phyloP scores from a whole-genome alignment of 164 flowering plant species.

The Vitis vinifera region ASM3070453v1 NC_081816.1:1808001-1808500 shows the following conservation, averaged over 20 bases:
- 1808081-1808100: not conserved
- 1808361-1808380: not conserved
- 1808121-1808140: conserved; percentile 47
- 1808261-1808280: conserved; percentile 85
- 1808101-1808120: conserved; percentile 3
- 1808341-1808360: not conserved
- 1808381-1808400: no score
- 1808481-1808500: no score
- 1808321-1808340: not conserved
- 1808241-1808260: conserved; percentile 78
- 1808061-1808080: no score
- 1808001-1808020: no score
- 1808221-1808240: conserved; percentile 67
- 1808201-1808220: conserved; percentile 91
- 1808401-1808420: no score
- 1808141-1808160: conserved; percentile 97
- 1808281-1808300: conserved; percentile 75
- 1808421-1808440: no score
- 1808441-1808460: no score
- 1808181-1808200: conserved; percentile 83
- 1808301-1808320: conserved; percentile 62
- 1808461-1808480: no score
- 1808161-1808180: conserved; percentile 99
- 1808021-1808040: no score
- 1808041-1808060: no score